Percentiles rank a stretch among this genome's conserved stretches.
Conservation (phyloP, 495 filamentous ascomycete genomes). For the Astrocystis sublimbata region DNA sequence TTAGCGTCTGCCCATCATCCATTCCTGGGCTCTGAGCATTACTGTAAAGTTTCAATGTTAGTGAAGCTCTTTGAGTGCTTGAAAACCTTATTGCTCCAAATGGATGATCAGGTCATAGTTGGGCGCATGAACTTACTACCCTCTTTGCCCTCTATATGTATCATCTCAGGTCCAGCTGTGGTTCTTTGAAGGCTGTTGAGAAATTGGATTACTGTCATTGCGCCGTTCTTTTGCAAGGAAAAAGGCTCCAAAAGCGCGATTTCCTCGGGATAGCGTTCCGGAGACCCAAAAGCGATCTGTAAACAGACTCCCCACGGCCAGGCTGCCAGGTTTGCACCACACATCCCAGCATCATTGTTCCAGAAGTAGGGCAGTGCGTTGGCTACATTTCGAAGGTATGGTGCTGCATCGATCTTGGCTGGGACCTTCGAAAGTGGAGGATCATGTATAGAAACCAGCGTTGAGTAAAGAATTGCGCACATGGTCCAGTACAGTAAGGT, state of each 20-base stretch:
- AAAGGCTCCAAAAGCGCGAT: constrained; percentile 1
- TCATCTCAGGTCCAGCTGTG: neutral
- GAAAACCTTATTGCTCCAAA: too few species aligned
- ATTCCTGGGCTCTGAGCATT: constrained; percentile 1
- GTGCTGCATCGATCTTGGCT: neutral
- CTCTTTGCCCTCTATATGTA: neutral
- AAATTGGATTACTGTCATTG: neutral
- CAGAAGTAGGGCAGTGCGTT: constrained; percentile 16
- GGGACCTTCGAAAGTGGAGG: neutral
- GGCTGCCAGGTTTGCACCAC: constrained; percentile 8
- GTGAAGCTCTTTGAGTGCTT: neutral
- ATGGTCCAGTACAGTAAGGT: constrained; percentile 10
- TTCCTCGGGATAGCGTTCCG: constrained; percentile 1
- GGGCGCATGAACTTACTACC: constrained; percentile 16
- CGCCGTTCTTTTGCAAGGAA: neutral
- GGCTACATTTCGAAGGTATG: constrained; percentile 3
- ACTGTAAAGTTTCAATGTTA: neutral
- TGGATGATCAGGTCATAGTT: too few species aligned
- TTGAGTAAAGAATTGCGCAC: neutral
- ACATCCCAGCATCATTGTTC: constrained; percentile 6
- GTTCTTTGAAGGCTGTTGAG: constrained; percentile 6
- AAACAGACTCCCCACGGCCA: neutral
- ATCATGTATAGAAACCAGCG: constrained; percentile 1
- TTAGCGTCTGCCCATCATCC: constrained; percentile 13
- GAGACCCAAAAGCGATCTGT: constrained; percentile 2